Base-by-base conservation (phyloP, 1,139 yeast genomes). In the Yamadazyma sp. region DNA sequence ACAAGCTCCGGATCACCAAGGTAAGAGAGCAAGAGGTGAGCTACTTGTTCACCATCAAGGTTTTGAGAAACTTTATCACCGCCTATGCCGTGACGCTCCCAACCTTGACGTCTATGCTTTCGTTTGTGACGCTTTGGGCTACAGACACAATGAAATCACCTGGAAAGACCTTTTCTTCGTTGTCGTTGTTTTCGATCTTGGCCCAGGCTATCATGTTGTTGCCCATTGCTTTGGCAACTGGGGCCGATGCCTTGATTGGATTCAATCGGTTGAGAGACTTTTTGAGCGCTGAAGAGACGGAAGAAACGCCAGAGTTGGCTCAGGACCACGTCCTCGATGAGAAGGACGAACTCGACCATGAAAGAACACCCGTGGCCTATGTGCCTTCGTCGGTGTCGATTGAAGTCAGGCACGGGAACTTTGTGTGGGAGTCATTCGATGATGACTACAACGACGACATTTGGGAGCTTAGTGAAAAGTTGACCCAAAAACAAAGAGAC, bases 161-260 rank as follows among this genome's bases (percentile, higher is more conserved):
- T 12, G 77, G 77, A 30, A 62, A 63, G 36, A 70, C 75, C 11
- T 76, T 77, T 48, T 66, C 81, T 7, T 74, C 81, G 0, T 65
- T 77, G 46, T 66, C 80, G 1, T 64, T 77, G 44, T 77, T 74
- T 50, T 64, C 78, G 34, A 71, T 76, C 35, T 66, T 77, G 50
- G 75, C 79, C 3, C 71, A 67, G 45, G 75, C 77, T 25, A 69
- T 77, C 42, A 66, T 76, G 66, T 61, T 77, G 48, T 62, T 77
- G 43, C 82, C 83, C 11, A 61, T 75, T 41, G 77, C 88, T 14
- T 64, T 77, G 41, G 72, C 78, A 10, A 65, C 79, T 24, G 75
- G 75, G 23, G 74, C 79, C 20, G 83, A 77, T 58, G 81, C 81
- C 1, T 60, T 64, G 46, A 67, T 76, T 51, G 82, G 81, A 0